Conservation (phyloP, 805 yeast genomes). For the Saturnispora gosingensis region DNA sequence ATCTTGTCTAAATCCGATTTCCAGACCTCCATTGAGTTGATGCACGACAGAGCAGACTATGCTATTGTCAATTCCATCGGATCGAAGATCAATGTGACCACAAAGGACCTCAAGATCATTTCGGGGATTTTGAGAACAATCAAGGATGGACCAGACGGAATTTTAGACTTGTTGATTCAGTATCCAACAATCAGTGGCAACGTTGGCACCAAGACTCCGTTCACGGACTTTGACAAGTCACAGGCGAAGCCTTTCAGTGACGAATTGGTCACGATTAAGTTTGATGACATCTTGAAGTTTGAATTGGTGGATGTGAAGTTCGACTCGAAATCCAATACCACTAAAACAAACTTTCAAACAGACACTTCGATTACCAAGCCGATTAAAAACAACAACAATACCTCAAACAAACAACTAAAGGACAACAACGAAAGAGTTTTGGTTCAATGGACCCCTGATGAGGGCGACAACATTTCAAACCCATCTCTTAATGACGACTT, state of each 20-base stretch:
- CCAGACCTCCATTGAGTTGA: conserved; percentile 23
- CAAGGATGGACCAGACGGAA: conserved; percentile 31
- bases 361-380: conserved; percentile 72
- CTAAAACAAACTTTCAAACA: conserved; percentile 47
- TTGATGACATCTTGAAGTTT: conserved; percentile 11
- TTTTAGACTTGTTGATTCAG: conserved; percentile 45
- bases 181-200: conserved; percentile 37
- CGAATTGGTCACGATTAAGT: conserved; percentile 9
- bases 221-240: conserved; percentile 19
- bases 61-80: conserved; percentile 55
- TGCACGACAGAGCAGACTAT: conserved; percentile 48
- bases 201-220: conserved; percentile 33
- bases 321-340: not conserved
- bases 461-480: conserved; percentile 16
- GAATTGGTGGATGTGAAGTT: not conserved
- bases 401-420: conserved; percentile 12
- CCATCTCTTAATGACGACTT: conserved; percentile 31
- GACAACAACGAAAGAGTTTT: conserved; percentile 60
- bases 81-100: conserved; percentile 44
- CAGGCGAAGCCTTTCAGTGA: conserved; percentile 8
- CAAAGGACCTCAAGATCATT: conserved; percentile 37
- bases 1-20: conserved; percentile 22
- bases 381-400: not conserved
- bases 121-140: conserved; percentile 51
- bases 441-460: conserved; percentile 79